Conservation (phyloP, 139 green algal species). For the Chlorella ohadii region DNA sequence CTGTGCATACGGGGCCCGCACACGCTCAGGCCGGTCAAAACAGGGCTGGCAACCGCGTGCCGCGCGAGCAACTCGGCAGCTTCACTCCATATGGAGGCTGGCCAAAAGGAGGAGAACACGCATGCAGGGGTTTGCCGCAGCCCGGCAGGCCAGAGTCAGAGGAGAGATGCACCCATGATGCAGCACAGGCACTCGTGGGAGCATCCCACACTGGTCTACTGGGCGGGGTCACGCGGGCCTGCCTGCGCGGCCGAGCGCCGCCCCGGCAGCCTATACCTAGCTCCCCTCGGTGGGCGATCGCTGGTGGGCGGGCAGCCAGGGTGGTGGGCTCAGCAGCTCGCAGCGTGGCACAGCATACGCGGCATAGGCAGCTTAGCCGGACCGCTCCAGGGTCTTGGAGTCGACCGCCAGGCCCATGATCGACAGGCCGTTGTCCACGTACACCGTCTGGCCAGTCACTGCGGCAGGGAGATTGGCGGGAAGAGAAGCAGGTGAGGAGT, state of each 20-base stretch:
- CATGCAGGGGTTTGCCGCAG: too few species aligned
- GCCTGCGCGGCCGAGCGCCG: not conserved
- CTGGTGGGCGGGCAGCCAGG: not conserved
- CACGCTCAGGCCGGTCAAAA: not conserved
- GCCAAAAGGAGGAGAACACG: too few species aligned
- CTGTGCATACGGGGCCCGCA: not conserved
- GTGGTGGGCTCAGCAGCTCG: not conserved
- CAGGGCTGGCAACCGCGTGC: too few species aligned
- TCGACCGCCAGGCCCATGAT: slow-evolving; percentile 93
- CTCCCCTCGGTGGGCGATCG: not conserved
- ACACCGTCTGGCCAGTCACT: slow-evolving; percentile 78
- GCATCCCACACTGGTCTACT: too few species aligned
- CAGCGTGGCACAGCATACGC: not conserved
- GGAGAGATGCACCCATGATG: too few species aligned
- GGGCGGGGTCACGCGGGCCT: not conserved
- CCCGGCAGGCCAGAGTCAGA: too few species aligned
- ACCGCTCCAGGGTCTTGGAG: slow-evolving; percentile 73
- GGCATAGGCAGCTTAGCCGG: not conserved
- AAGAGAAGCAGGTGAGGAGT: too few species aligned
- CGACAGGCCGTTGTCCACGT: slow-evolving; percentile 93
- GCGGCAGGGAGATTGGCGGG: not conserved
- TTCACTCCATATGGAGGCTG: too few species aligned
- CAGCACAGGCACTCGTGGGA: too few species aligned
- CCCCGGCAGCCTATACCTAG: not conserved
- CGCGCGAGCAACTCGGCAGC: too few species aligned